A percentile compares a stretch with the other conserved stretches of the same genome.
phyloP scores from a whole-genome alignment of 2,329 filamentous ascomycete species.

The Pseudocercospora crystallina region DNA sequence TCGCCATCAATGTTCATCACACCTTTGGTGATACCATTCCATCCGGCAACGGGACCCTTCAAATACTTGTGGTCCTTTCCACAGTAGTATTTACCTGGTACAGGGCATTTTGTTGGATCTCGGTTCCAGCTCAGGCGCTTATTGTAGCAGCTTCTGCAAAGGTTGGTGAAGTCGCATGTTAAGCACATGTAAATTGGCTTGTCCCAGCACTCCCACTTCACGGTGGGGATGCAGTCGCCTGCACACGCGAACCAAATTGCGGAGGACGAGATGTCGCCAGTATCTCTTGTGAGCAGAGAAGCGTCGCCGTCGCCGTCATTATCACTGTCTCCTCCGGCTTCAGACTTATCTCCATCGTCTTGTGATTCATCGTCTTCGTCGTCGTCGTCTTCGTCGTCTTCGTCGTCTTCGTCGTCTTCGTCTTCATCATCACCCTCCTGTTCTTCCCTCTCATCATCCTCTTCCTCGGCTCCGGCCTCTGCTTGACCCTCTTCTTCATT shows the following conservation, averaged over 20 bases:
- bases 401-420: background rate
- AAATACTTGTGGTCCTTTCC: constrained; percentile 4
- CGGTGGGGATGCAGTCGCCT: constrained; percentile 3
- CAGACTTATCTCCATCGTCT: background rate
- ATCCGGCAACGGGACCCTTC: background rate
- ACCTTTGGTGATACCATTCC: constrained; percentile 5
- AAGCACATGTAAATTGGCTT: constrained; percentile 3
- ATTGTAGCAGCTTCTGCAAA: constrained; percentile 1
- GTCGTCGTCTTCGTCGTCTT: background rate
- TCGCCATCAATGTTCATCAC: constrained; percentile 6
- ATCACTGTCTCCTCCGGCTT: background rate
- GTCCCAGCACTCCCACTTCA: constrained; percentile 4
- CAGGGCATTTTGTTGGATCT: background rate
- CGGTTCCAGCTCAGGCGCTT: constrained; percentile 3
- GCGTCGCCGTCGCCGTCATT: background rate
- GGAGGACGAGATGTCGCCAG: background rate
- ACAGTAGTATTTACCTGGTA: background rate
- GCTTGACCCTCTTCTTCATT: background rate
- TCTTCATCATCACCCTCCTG: background rate
- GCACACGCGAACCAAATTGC: background rate
- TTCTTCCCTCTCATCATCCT: background rate
- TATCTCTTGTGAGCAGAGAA: background rate
- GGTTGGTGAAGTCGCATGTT: background rate
- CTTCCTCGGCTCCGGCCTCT: background rate
- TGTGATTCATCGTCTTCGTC: background rate